Base-by-base conservation (phyloP, 768 basidiomycete species). In the Hygrocybe coccinea region DNA sequence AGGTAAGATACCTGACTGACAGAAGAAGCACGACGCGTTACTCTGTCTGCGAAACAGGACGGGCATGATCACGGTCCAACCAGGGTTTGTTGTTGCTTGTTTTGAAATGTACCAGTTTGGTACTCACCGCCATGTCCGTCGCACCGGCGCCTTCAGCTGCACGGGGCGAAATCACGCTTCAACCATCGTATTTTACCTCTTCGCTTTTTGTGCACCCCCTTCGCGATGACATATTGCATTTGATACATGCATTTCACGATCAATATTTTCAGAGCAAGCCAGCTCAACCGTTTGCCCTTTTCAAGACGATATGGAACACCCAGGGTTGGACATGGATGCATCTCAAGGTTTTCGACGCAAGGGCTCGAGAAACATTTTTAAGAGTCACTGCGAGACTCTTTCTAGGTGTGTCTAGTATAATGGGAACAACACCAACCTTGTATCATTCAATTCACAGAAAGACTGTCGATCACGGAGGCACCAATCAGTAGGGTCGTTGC, bases 131-230 rank as follows among this genome's bases (percentile, higher is more conserved):
- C 59, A 80, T 81, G 79, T 72, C 75, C 9, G 62, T 79, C 53
- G 62, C 73, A 8, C 80, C 85, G 25, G 76, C 82, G 15, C 82
- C 85, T 17, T 81, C 85, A 19, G 74, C 77, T 12, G 62, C 70
- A 48, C 80, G 85, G 12, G 86, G 89, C 10, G 80, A 84, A 21
- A 67, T 85, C 58, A 70, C 79, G 37, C 69, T 91, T 9, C 89
- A 91, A 62, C 88, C 87, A 1, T 73, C 76, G 17, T 91, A 87
- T 67, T 92, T 89, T 65, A 86, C 88, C 0, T 91, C 89, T 2
- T 87, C 87, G 0, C 64, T 86, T 21, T 92, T 85, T 67, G 81
- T 89, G 8, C 69, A 79, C 17, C 72, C 82, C 12, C 74, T 88
- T 19, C 79, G 86, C 2, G 77, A 81, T 25, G 90, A 93, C 67